Evolutionary conservation across 1,284 basidiomycete genomes (phyloP).

Genomic region (Malassezia sp.): DNA sequence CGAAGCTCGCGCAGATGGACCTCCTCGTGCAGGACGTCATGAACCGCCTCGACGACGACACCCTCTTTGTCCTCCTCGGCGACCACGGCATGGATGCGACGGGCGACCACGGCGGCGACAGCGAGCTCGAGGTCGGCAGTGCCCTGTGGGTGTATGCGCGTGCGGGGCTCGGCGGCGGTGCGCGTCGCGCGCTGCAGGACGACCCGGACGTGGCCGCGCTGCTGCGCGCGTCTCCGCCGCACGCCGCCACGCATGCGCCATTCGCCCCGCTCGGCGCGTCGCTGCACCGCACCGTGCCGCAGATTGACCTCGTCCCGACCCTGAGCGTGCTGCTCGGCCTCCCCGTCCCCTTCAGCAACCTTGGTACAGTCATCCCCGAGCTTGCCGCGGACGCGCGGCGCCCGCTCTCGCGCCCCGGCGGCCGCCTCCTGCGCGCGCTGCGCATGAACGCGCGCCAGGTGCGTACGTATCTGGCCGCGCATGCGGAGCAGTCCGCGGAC

Average conservation of each 20-base stretch:
- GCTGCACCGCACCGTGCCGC: conserved; percentile 61
- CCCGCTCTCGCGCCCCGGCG: conserved; percentile 6
- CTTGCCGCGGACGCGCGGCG: conserved; percentile 53
- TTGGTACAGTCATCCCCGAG: conserved; percentile 82
- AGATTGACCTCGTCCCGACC: conserved; percentile 87
- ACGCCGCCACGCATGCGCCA: conserved; percentile 14
- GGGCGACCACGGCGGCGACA: conserved; percentile 93
- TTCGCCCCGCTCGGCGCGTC: conserved; percentile 35
- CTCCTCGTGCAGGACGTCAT: conserved; percentile 22
- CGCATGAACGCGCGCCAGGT: conserved; percentile 68
- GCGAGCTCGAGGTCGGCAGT: conserved; percentile 69
- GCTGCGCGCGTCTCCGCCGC: conserved; percentile 3
- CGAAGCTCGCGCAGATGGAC: conserved; percentile 61
- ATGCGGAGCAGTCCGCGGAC: conserved; percentile 58
- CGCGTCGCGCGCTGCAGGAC: background rate
- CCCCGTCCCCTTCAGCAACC: conserved; percentile 88
- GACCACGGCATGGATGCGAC: conserved; percentile 95
- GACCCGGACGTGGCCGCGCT: conserved; percentile 9
- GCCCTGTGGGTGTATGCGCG: conserved; percentile 72
- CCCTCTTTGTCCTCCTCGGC: conserved; percentile 73
- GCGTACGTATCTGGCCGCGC: conserved; percentile 63
- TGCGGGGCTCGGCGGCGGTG: conserved; percentile 7
- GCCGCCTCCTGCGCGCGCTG: conserved; percentile 56
- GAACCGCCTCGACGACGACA: conserved; percentile 30
- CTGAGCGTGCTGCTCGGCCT: conserved; percentile 80